These are phyloP conservation scores for Priceomyces castillae DNA, from an alignment of 805 yeast species.

Conservation along the genomic window DNA sequence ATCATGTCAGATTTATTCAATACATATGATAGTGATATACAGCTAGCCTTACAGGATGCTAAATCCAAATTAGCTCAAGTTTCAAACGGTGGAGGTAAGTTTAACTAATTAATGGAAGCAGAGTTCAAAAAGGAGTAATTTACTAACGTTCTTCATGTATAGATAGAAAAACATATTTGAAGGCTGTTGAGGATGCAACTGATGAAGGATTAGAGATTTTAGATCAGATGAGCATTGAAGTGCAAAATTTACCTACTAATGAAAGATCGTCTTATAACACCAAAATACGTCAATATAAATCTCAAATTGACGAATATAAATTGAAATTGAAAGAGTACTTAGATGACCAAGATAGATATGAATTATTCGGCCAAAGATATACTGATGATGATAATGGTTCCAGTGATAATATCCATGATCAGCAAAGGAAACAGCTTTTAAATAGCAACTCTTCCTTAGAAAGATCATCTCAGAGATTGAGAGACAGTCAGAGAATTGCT, in stretches of 20 bases:
- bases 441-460: slow-evolving; percentile 78
- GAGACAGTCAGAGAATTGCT: slow-evolving; percentile 87
- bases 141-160: slow-evolving; percentile 33
- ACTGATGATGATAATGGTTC: slow-evolving; percentile 30
- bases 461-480: slow-evolving; percentile 74
- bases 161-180: slow-evolving; percentile 52
- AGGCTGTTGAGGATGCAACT: slow-evolving; percentile 61
- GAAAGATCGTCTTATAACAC: slow-evolving; percentile 70
- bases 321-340: slow-evolving; percentile 50
- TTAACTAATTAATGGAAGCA: neutral
- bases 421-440: slow-evolving; percentile 78
- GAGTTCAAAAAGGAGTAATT: neutral
- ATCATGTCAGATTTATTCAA: slow-evolving; percentile 53
- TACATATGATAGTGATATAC: slow-evolving; percentile 69
- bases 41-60: slow-evolving; percentile 67
- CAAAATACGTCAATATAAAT: slow-evolving; percentile 68
- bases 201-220: slow-evolving; percentile 79
- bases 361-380: slow-evolving; percentile 62
- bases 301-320: slow-evolving; percentile 57
- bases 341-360: slow-evolving; percentile 71
- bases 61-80: slow-evolving; percentile 60
- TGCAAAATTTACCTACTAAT: slow-evolving; percentile 76
- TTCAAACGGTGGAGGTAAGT: slow-evolving; percentile 43
- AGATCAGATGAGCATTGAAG: slow-evolving; percentile 86
- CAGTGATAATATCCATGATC: slow-evolving; percentile 41